Evolutionary conservation across 345 rosid genomes (phyloP), one percentile per base, ranked within the genome.

Genomic region (Linum lewisii): DNA sequence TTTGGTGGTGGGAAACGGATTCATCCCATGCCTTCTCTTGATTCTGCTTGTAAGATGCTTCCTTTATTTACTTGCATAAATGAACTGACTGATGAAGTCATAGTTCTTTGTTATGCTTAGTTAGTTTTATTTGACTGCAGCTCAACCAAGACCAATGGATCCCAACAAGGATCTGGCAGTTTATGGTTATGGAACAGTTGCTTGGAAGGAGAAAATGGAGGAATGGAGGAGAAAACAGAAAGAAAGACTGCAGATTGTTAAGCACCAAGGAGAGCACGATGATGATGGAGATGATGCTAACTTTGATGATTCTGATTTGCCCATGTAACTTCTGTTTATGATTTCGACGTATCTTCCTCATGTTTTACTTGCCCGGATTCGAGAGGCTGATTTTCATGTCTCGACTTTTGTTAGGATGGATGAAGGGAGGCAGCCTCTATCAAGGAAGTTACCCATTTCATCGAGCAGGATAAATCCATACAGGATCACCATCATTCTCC

Each of bases 201-300:
- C 97, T 3, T 90, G 97, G 97, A 90, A 90, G 65, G 89, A 87
- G 62, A 76, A 79, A 54, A 87, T 90, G 94, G 96, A 85, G 61
- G 87, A 82, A 9, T 87, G 96, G 95, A 90, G 76, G 75, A 75
- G 70, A 73, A 90, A 85, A 70, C 95, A 85, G 66, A 72, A 61
- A 23, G 90, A 84, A 54, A 90, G 80, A 65, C 77, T 73, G 62
- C 81, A 82, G 73, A 79, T 84, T 62, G 84, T 84, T 71, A 75
- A 76, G 78, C 87, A 85, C 21, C 79, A 80, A 6, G 79, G 79
- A 57, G 81, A n/a, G n/a, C n/a, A 63, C 16, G 71, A 58, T 58
- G 63, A 63, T 51, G 80, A 63, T 15, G 81, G 77, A 45, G 79
- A 69, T 57, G 84, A n/a, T n/a, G n/a, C n/a, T n/a, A n/a, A 66